Conservation (phyloP, 2,329 filamentous ascomycete genomes). For the Sclerotinia trifoliorum region DNA sequence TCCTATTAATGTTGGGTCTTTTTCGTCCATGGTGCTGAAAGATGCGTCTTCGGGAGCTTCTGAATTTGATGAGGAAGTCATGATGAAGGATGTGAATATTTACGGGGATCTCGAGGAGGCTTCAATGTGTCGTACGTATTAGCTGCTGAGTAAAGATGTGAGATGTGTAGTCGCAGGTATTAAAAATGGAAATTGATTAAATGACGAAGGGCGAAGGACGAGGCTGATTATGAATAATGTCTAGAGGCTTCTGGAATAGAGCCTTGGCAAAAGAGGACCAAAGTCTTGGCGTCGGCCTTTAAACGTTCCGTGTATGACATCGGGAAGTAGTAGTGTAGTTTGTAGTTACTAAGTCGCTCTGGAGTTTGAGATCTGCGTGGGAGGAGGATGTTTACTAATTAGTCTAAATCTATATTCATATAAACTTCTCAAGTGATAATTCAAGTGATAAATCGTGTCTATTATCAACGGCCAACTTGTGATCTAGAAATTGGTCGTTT, state of each 20-base stretch:
- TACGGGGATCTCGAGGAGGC: slow-evolving; percentile 21
- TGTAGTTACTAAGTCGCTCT: no score
- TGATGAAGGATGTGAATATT: slow-evolving; percentile 39
- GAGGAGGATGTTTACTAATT: not conserved
- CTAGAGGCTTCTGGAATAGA: slow-evolving; percentile 31
- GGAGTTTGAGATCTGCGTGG: not conserved
- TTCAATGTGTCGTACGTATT: not conserved
- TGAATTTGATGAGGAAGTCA: slow-evolving; percentile 51
- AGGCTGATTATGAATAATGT: slow-evolving; percentile 31
- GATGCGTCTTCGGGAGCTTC: slow-evolving; percentile 49
- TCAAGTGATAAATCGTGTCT: not conserved
- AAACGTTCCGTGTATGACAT: not conserved
- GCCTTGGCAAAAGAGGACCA: slow-evolving; percentile 21
- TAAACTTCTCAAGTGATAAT: not conserved
- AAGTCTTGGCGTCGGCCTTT: not conserved
- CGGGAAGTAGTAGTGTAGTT: no score
- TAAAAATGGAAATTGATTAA: slow-evolving; percentile 27
- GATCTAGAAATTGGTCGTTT: no score
- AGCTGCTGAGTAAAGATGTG: slow-evolving; percentile 5
- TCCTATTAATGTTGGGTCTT: slow-evolving; percentile 82
- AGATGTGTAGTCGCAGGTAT: slow-evolving; percentile 24
- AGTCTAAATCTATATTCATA: not conserved
- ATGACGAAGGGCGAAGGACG: slow-evolving; percentile 29
- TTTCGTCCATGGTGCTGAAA: slow-evolving; percentile 71
- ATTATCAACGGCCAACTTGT: not conserved